Evolutionary conservation across 805 yeast species (phyloP).

Genomic region (Lipomyces yamadae): DNA sequence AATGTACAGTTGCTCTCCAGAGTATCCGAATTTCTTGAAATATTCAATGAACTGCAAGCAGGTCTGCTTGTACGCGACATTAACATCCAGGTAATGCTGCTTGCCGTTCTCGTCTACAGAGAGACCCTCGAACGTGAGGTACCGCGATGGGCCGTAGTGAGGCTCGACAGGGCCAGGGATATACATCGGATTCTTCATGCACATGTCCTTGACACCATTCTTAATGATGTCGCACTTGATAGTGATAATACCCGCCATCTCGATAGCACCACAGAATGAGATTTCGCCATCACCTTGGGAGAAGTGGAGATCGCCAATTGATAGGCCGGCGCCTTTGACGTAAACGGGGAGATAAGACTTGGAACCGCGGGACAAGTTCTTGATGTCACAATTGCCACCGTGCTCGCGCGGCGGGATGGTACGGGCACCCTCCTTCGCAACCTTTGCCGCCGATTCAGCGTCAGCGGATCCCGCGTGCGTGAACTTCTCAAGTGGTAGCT

Average conservation of each 20-base stretch:
- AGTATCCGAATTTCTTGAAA: constrained; percentile 56
- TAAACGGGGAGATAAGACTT: constrained; percentile 56
- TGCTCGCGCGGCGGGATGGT: constrained; percentile 58
- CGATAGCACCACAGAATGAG: constrained; percentile 60
- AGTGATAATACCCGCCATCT: constrained; percentile 57
- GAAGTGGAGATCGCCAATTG: constrained; percentile 58
- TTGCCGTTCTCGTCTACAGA: constrained; percentile 57
- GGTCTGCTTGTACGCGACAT: constrained; percentile 58
- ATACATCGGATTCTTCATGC: constrained; percentile 54
- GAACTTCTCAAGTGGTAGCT: constrained; percentile 48
- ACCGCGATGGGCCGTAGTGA: constrained; percentile 55
- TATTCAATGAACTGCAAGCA: constrained; percentile 57
- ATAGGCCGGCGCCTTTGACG: constrained; percentile 54
- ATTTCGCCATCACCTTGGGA: constrained; percentile 61
- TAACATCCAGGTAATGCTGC: constrained; percentile 54
- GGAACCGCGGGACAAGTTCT: constrained; percentile 56
- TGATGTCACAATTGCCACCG: constrained; percentile 61
- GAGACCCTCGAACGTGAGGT: constrained; percentile 58
- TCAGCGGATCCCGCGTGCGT: constrained; percentile 53
- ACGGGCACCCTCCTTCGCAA: constrained; percentile 54
- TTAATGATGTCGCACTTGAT: constrained; percentile 51
- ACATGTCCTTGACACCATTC: constrained; percentile 50
- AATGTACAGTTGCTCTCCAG: constrained; percentile 56
- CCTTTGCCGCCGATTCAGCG: constrained; percentile 42
- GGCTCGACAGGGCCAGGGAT: constrained; percentile 57